phyloP scores from a whole-genome alignment of 2,329 filamentous ascomycete genomes.

The Fusarium sp. region DNA sequence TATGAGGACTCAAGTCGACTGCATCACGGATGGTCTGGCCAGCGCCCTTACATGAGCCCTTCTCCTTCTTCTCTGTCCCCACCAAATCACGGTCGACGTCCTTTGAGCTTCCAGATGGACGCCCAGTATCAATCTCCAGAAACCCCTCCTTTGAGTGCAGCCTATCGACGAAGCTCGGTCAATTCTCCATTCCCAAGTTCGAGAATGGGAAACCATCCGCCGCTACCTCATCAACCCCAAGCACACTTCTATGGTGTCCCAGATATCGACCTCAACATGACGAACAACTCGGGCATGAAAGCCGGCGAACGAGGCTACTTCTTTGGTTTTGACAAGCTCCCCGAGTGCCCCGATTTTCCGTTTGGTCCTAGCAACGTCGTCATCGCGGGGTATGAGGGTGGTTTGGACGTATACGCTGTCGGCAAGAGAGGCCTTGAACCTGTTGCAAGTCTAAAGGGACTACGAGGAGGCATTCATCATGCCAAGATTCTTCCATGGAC shows the following conservation, averaged over 20 bases:
- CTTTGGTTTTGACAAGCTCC: slow-evolving; percentile 82
- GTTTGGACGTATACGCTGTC: slow-evolving; percentile 79
- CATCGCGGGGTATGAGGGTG: slow-evolving; percentile 83
- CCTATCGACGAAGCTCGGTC: slow-evolving; percentile 59
- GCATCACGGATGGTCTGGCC: slow-evolving; percentile 58
- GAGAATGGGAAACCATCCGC: slow-evolving; percentile 64
- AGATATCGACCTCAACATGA: slow-evolving; percentile 77
- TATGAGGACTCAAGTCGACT: slow-evolving; percentile 60
- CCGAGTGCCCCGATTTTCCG: slow-evolving; percentile 52
- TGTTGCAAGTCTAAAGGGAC: slow-evolving; percentile 76
- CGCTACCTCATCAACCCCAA: slow-evolving; percentile 79
- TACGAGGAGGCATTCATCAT: slow-evolving; percentile 82
- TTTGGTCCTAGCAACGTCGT: slow-evolving; percentile 71
- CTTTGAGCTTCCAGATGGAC: slow-evolving; percentile 67
- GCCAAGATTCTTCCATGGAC: slow-evolving; percentile 86
- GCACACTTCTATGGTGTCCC: slow-evolving; percentile 81
- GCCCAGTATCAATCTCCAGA: slow-evolving; percentile 56
- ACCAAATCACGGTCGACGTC: slow-evolving; percentile 54
- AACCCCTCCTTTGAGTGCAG: slow-evolving; percentile 50
- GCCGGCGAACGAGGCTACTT: slow-evolving; percentile 78
- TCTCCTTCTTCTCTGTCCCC: slow-evolving; percentile 58
- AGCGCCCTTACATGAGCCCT: slow-evolving; percentile 58
- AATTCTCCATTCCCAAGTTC: slow-evolving; percentile 61
- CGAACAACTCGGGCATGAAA: slow-evolving; percentile 64
- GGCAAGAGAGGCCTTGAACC: slow-evolving; percentile 77